Evolutionary conservation across 2,329 filamentous ascomycete genomes (phyloP).

Genomic region (Penicillium sp.): DNA sequence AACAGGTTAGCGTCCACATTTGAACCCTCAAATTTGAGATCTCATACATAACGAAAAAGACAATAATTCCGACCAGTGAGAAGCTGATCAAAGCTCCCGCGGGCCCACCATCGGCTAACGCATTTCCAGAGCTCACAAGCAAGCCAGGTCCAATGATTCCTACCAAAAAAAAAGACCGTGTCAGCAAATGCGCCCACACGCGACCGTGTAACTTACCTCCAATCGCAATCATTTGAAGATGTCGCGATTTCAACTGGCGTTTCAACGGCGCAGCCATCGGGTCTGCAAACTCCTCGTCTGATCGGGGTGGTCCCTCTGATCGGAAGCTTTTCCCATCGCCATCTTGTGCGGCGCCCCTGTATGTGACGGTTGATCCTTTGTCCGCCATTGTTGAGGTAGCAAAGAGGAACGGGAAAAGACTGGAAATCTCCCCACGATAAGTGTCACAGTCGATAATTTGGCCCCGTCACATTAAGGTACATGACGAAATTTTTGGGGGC

Average conservation of each 20-base stretch:
- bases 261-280: slow-evolving; percentile 31
- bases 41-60: slow-evolving; percentile 48
- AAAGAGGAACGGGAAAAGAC: not conserved
- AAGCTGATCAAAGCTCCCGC: slow-evolving; percentile 74
- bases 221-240: slow-evolving; percentile 66
- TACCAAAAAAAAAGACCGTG: slow-evolving; percentile 13
- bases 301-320: not conserved
- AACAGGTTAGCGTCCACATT: slow-evolving; percentile 22
- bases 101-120: slow-evolving; percentile 68
- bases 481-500: not conserved
- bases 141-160: slow-evolving; percentile 68
- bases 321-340: slow-evolving; percentile 3
- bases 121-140: slow-evolving; percentile 70
- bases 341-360: slow-evolving; percentile 6
- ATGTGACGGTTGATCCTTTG: slow-evolving; percentile 9
- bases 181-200: not conserved
- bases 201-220: slow-evolving; percentile 58
- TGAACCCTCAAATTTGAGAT: not conserved
- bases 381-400: not conserved
- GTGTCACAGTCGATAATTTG: not conserved
- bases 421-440: not conserved
- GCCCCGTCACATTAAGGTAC: not conserved
- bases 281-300: slow-evolving; percentile 13
- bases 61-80: slow-evolving; percentile 69
- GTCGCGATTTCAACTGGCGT: slow-evolving; percentile 55